Evolutionary conservation across 2,329 filamentous ascomycete species (phyloP), one percentile per base, ranked within the genome.

Genomic region (Diplodia sapinea): DNA sequence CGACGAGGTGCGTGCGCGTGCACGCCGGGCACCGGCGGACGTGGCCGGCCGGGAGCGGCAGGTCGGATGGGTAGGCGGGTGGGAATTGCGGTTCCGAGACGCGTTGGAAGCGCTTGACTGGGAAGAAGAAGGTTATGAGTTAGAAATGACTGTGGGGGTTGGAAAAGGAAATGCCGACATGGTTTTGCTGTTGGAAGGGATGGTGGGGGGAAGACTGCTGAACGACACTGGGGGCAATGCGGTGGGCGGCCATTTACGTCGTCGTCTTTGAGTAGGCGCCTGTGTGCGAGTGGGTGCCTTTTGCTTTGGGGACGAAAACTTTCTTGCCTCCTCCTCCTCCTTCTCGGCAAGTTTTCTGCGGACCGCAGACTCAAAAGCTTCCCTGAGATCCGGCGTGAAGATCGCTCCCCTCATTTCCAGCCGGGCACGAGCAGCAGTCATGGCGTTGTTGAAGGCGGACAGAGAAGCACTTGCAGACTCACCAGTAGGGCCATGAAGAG

Each of bases 11-110:
- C n/a, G 72, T 68, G 26, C 80, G 78, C 47, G 77, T 76, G 75
- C 89, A 91, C 13, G 84, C 85, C 1, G 80, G 74, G 71, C 89
- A 91, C 23, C 72, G 49, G 12, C 64, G 67, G 11, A 68, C 66
- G 23, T 72, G 72, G 65, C 51, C 68, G 51, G 64, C 71, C 69
- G 56, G 73, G 68, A 49, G 70, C 23, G 63, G 72, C 49, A 33
- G 73, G 71, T 38, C 75, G 73, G 31, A 75, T 61, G 12, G 74
- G 73, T 4, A 74, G 71, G 36, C 74, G 73, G 20, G 76, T 61
- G 26, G 76, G 74, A 2, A 79, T 17, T 2, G 67, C n/a, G 68
- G 65, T 29, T 51, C 56, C 11, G 71, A 66, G 20, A 68, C 74
- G n/a, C 77, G 76, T 31, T 68, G 40, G 67, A 79, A 79, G 7